Conservation (phyloP, 106 monocot genomes). For the Phalaenopsis equestris region DNA sequence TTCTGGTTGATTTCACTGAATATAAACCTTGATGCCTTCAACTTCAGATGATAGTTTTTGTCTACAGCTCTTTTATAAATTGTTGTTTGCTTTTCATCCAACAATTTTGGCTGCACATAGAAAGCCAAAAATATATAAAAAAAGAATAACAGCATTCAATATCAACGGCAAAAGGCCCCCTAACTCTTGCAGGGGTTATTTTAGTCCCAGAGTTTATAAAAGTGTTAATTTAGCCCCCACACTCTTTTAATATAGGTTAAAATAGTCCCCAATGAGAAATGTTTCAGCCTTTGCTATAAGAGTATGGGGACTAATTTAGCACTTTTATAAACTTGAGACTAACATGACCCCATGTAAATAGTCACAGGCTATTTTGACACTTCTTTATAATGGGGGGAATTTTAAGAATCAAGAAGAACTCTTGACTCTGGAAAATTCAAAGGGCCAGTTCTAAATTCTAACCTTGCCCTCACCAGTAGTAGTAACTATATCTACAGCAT, state of each 20-base stretch:
- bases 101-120: conserved; percentile 51
- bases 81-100: conserved; percentile 88
- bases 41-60: conserved; percentile 80
- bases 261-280: too few species aligned
- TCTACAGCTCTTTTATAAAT: conserved; percentile 95
- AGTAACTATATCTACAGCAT: conserved; percentile 85
- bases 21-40: conserved; percentile 90
- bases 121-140: background rate
- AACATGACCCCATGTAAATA: too few species aligned
- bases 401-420: background rate
- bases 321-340: too few species aligned
- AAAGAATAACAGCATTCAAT: background rate
- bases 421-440: too few species aligned
- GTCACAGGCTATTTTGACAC: too few species aligned
- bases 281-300: too few species aligned
- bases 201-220: too few species aligned
- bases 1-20: conserved; percentile 93
- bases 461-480: conserved; percentile 95
- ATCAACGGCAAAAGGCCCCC: too few species aligned
- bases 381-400: background rate
- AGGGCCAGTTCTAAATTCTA: background rate
- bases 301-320: too few species aligned
- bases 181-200: too few species aligned
- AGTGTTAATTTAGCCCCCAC: too few species aligned
- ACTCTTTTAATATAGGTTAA: too few species aligned